These are phyloP conservation scores for Nothophoma quercina DNA, from an alignment of 2,329 filamentous ascomycete species.

Conservation along the genomic window DNA sequence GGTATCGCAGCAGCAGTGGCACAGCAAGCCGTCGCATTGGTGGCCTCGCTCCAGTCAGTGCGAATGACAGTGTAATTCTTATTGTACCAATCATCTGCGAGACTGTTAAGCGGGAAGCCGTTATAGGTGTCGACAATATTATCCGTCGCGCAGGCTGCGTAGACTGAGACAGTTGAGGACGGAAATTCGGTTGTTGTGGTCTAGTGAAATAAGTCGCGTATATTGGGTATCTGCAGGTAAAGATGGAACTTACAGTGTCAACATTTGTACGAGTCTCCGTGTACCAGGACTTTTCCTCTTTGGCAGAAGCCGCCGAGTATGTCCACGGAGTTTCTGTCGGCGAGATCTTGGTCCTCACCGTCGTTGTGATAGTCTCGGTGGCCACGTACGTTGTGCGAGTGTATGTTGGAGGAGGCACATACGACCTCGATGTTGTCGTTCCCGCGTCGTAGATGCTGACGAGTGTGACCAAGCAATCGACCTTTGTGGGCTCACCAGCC, in stretches of 20 bases:
- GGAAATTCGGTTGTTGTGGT: constrained; percentile 13
- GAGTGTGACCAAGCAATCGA: constrained; percentile 14
- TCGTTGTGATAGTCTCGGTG: constrained; percentile 11
- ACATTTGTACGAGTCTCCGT: constrained; percentile 10
- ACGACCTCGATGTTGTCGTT: constrained; percentile 9
- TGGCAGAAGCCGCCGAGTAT: constrained; percentile 7
- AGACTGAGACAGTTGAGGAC: constrained; percentile 3
- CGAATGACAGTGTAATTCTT: constrained; percentile 16
- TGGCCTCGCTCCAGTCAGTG: constrained; percentile 6
- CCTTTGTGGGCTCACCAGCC: constrained; percentile 1
- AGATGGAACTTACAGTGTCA: constrained; percentile 1
- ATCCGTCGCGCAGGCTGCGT: constrained; percentile 12
- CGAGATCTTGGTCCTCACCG: constrained; percentile 6
- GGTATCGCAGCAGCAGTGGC: neutral
- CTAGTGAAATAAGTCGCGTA: neutral
- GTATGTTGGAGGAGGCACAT: constrained; percentile 12
- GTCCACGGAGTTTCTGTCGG: constrained; percentile 14
- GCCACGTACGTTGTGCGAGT: constrained; percentile 11
- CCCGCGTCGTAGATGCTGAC: constrained; percentile 12
- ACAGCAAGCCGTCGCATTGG: constrained; percentile 13
- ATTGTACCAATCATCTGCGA: constrained; percentile 12
- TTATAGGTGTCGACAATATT: constrained; percentile 13
- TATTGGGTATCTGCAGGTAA: no score
- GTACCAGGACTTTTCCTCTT: constrained; percentile 3
- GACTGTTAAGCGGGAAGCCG: neutral